Evolutionary conservation across 768 basidiomycete genomes (phyloP).

Genomic region (Lactifluus piperatus): DNA sequence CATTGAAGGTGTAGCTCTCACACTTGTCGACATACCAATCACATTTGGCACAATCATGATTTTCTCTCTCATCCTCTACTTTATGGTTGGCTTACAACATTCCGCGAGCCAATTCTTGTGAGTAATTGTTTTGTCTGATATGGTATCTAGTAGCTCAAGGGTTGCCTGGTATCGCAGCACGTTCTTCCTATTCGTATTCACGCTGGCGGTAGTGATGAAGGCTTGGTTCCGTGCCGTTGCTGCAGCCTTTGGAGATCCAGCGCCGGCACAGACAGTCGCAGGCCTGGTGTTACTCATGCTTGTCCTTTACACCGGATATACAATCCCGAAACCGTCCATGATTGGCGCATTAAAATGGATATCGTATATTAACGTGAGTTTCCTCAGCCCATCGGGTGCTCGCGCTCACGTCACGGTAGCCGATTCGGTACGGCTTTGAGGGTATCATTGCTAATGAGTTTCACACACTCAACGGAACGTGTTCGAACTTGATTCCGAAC

Average conservation of each 20-base stretch:
- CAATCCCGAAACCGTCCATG: slow-evolving; percentile 52
- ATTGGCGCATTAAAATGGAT: slow-evolving; percentile 65
- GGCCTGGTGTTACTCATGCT: slow-evolving; percentile 44
- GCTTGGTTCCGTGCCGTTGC: slow-evolving; percentile 66
- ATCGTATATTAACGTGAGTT: slow-evolving; percentile 49
- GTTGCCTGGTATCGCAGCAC: slow-evolving; percentile 32
- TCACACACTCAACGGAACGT: slow-evolving; percentile 52
- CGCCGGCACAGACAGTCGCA: slow-evolving; percentile 54
- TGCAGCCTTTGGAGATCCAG: slow-evolving; percentile 47
- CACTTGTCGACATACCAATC: slow-evolving; percentile 54
- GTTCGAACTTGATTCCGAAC: slow-evolving; percentile 49
- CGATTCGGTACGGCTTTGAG: slow-evolving; percentile 68
- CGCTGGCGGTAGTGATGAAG: slow-evolving; percentile 58
- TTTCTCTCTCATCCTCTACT: slow-evolving; percentile 49
- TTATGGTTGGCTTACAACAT: slow-evolving; percentile 48
- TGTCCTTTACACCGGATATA: slow-evolving; percentile 51
- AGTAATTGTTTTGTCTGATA: slow-evolving; percentile 22
- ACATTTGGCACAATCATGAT: slow-evolving; percentile 37
- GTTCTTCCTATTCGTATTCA: slow-evolving; percentile 49
- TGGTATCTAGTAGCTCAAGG: not conserved
- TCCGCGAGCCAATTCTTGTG: slow-evolving; percentile 58
- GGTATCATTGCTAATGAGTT: slow-evolving; percentile 77
- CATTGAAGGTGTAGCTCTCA: slow-evolving; percentile 46
- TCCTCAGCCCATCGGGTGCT: not conserved
- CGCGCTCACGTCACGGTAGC: slow-evolving; percentile 31